phyloP scores from a whole-genome alignment of 2,329 filamentous ascomycete genomes.

The Epicoccum sorghinum region DNA sequence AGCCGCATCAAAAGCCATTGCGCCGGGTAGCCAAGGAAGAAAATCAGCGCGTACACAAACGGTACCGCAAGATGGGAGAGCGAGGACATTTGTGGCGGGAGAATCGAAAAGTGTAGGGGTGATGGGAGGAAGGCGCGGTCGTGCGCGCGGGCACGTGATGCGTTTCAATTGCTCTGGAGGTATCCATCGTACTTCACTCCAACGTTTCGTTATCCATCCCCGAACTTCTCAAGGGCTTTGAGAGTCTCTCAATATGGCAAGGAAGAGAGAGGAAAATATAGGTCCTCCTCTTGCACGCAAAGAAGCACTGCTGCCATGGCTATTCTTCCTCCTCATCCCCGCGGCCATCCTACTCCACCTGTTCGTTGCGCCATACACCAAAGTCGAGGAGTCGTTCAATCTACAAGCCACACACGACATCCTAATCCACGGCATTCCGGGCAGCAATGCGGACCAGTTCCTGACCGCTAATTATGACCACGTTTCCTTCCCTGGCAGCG shows the following conservation, averaged over 20 bases:
- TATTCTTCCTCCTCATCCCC: slow-evolving; percentile 42
- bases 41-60: slow-evolving; percentile 68
- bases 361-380: slow-evolving; percentile 81
- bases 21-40: slow-evolving; percentile 73
- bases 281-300: too few relatives aligned
- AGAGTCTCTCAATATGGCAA: too few relatives aligned
- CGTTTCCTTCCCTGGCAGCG: slow-evolving; percentile 85
- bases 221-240: neutral
- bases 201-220: neutral
- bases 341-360: slow-evolving; percentile 66
- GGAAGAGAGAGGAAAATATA: too few relatives aligned
- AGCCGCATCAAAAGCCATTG: slow-evolving; percentile 70
- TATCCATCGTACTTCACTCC: neutral
- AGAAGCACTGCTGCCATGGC: slow-evolving; percentile 14
- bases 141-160: slow-evolving; percentile 34
- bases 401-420: slow-evolving; percentile 94
- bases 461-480: slow-evolving; percentile 80
- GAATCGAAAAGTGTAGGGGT: neutral
- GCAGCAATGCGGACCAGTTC: slow-evolving; percentile 57
- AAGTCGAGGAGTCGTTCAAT: slow-evolving; percentile 99
- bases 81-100: slow-evolving; percentile 10
- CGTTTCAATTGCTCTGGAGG: neutral
- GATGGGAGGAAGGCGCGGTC: slow-evolving; percentile 8
- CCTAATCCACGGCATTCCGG: slow-evolving; percentile 77
- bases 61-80: slow-evolving; percentile 66